Evolutionary conservation across 345 rosid genomes (phyloP).

Genomic region (Trapa bicornis): DNA sequence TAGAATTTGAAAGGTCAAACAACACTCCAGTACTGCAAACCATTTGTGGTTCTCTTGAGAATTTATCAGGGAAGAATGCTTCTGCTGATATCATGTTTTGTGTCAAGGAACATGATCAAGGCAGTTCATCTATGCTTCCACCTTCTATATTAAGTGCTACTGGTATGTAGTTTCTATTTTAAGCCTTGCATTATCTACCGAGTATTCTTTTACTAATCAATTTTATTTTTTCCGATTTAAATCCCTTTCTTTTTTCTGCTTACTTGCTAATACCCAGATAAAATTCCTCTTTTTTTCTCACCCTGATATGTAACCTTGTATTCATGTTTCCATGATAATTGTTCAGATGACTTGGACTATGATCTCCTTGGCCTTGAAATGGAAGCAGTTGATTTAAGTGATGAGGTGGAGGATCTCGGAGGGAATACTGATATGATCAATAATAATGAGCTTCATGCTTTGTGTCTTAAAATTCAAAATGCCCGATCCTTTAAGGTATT

Average conservation of each 20-base stretch:
- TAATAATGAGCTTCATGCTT: constrained; percentile 31
- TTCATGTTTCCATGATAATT: constrained; percentile 15
- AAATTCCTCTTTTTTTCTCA: not conserved
- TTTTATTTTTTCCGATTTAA: not conserved
- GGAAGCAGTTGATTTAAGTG: constrained; percentile 40
- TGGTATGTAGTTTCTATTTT: not conserved
- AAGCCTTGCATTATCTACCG: not conserved
- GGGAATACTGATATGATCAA: constrained; percentile 29
- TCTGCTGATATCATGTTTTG: not conserved
- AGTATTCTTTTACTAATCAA: not conserved
- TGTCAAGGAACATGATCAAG: not conserved
- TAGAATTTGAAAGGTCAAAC: not conserved
- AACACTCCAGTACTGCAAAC: not conserved
- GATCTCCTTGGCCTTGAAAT: constrained; percentile 19
- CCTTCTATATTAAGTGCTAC: not conserved
- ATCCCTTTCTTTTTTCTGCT: not conserved
- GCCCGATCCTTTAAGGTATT: constrained; percentile 57
- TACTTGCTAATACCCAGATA: not conserved
- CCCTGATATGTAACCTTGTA: not conserved
- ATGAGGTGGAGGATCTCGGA: constrained; percentile 24
- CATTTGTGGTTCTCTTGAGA: not conserved
- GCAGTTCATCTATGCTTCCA: not conserved
- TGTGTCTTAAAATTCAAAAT: constrained; percentile 30
- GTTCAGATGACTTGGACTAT: constrained; percentile 15
- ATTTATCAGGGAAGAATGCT: not conserved